Percentiles rank a stretch among this genome's conserved stretches.
Evolutionary conservation across 768 basidiomycete species (phyloP).

Genomic region (Gymnopilus junonius): DNA sequence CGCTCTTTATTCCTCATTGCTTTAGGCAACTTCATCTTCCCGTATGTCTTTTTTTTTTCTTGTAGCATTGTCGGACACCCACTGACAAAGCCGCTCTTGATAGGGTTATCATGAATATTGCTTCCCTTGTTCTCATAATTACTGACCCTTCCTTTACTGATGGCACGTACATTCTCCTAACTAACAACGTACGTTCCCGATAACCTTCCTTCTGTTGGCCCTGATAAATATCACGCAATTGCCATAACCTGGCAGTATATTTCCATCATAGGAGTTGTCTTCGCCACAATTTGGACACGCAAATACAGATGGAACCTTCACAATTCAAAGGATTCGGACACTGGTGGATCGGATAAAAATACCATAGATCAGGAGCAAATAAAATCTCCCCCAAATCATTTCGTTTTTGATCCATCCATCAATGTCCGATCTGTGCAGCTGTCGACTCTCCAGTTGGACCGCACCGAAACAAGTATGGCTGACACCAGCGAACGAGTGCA

Average conservation of each 20-base stretch:
- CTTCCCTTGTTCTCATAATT: slow-evolving; percentile 33
- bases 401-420: not conserved
- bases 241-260: slow-evolving; percentile 20
- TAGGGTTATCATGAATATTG: slow-evolving; percentile 35
- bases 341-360: not conserved
- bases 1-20: slow-evolving; percentile 40
- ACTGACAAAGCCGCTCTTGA: not conserved
- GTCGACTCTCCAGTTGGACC: not conserved
- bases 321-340: not conserved
- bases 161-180: slow-evolving; percentile 23
- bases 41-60: slow-evolving; percentile 12
- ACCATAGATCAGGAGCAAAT: not conserved
- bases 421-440: not conserved
- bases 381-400: not conserved
- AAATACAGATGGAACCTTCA: slow-evolving; percentile 21
- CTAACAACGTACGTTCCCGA: slow-evolving; percentile 23
- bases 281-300: slow-evolving; percentile 39
- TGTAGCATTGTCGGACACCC: not conserved
- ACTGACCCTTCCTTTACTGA: slow-evolving; percentile 24
- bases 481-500: not conserved
- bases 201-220: not conserved
- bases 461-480: not conserved
- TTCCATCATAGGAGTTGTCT: slow-evolving; percentile 39
- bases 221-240: too few relatives aligned
- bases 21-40: slow-evolving; percentile 42